These are phyloP conservation scores for Aphanomyces euteiches DNA, from an alignment of 352 stramenopile genomes.

Conservation along the genomic window DNA sequence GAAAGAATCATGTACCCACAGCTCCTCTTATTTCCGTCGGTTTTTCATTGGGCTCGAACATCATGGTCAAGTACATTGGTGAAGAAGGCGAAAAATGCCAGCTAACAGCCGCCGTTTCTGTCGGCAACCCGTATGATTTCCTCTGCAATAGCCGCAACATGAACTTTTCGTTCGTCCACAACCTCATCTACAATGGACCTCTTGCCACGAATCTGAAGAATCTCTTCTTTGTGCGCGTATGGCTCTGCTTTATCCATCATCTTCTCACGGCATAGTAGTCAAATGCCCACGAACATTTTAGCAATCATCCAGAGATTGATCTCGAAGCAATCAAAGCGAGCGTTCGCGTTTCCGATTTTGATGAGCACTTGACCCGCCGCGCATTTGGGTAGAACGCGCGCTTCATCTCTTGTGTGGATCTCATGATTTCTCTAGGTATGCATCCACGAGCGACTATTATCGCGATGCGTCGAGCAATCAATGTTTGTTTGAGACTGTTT, in stretches of 20 bases:
- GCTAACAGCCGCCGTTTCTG: conserved; percentile 52
- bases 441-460: conserved; percentile 45
- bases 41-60: conserved; percentile 71
- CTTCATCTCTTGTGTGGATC: neutral
- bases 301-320: conserved; percentile 43
- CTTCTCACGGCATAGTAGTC: conserved; percentile 32
- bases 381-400: conserved; percentile 20
- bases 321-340: conserved; percentile 40
- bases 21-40: conserved; percentile 46
- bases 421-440: conserved; percentile 37
- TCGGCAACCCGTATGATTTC: conserved; percentile 70
- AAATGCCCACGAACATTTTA: conserved; percentile 61
- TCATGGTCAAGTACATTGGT: conserved; percentile 72
- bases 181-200: conserved; percentile 50
- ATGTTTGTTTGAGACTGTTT: conserved; percentile 25
- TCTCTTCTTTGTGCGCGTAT: conserved; percentile 47
- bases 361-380: conserved; percentile 55
- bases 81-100: conserved; percentile 42
- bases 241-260: conserved; percentile 3
- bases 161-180: conserved; percentile 45
- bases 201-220: conserved; percentile 48
- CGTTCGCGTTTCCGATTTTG: conserved; percentile 52
- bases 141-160: conserved; percentile 47
- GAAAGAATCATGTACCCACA: conserved; percentile 40
- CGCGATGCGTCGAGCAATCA: conserved; percentile 42